Evolutionary conservation across 202 grass and related monocot genomes (phyloP).

Genomic region (Carex sylvatica): DNA sequence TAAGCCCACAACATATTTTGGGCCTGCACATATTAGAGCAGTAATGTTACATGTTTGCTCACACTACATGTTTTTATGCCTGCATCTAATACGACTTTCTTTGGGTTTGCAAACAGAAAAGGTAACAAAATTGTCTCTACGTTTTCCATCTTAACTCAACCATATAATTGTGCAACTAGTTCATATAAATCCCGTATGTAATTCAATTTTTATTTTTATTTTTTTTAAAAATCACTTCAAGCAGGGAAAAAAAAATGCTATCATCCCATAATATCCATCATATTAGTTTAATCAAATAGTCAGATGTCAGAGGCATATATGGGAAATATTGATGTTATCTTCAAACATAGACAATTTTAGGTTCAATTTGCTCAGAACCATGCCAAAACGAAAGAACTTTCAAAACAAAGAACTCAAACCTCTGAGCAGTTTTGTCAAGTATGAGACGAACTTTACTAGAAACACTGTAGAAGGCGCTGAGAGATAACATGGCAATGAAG

Average conservation of each 20-base stretch:
- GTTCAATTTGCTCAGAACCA: conserved; percentile 1
- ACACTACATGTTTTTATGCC: not conserved
- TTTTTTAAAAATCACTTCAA: not conserved
- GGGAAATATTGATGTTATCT: not conserved
- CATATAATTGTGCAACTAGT: not conserved
- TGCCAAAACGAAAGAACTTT: not conserved
- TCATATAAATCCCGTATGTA: not conserved
- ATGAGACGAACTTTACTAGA: conserved; percentile 77
- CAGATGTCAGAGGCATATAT: not conserved
- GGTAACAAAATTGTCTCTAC: conserved; percentile 11
- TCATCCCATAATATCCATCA: not conserved
- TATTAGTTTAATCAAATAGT: not conserved
- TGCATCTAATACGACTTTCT: conserved; percentile 17
- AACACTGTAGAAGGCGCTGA: conserved; percentile 68
- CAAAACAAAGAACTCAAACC: conserved; percentile 40
- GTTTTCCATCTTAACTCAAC: conserved; percentile 12
- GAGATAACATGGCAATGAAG: conserved; percentile 59
- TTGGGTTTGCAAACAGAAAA: not conserved
- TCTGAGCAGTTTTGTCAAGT: conserved; percentile 77
- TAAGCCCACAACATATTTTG: not conserved
- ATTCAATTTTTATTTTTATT: no score
- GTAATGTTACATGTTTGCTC: not conserved
- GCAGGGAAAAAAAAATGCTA: not conserved
- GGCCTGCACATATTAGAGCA: not conserved
- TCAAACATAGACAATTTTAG: not conserved